phyloP scores from a whole-genome alignment of 2,329 filamentous ascomycete genomes.

The Taxawa tesnikishii region DNA sequence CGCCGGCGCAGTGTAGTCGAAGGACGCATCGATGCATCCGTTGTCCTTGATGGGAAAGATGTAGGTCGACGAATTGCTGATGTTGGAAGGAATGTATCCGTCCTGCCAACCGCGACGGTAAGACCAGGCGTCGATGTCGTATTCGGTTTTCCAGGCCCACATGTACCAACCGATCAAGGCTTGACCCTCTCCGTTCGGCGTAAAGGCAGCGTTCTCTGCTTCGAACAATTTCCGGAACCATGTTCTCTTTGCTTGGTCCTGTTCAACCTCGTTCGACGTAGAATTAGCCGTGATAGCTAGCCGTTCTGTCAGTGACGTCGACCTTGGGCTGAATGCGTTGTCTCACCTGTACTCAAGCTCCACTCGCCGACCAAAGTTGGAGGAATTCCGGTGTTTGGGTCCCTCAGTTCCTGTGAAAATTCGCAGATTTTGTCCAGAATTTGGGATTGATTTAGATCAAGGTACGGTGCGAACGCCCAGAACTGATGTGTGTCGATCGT shows the following conservation, averaged over 20 bases:
- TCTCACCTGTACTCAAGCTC: conserved; percentile 10
- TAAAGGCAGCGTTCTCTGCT: conserved; percentile 11
- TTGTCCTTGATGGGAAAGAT: conserved; percentile 9
- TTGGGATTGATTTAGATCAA: conserved; percentile 8
- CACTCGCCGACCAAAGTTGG: conserved; percentile 12
- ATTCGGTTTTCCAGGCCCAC: conserved; percentile 15
- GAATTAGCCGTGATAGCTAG: conserved; percentile 7
- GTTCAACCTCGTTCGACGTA: conserved; percentile 2
- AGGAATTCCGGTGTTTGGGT: conserved; percentile 6
- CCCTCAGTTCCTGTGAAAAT: conserved; percentile 6
- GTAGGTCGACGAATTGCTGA: conserved; percentile 10
- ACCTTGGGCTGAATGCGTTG: background rate
- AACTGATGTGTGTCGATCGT: conserved; percentile 15
- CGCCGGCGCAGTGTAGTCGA: conserved; percentile 8
- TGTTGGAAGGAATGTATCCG: conserved; percentile 11
- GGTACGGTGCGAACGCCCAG: conserved; percentile 14
- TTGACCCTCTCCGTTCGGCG: conserved; percentile 7
- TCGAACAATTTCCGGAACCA: conserved; percentile 13
- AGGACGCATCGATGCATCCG: conserved; percentile 11
- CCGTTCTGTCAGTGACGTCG: background rate
- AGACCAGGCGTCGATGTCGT: conserved; percentile 13
- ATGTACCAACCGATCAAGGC: conserved; percentile 11
- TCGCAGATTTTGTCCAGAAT: conserved; percentile 12
- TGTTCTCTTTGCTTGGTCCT: conserved; percentile 10
- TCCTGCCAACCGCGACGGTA: conserved; percentile 10